Base-by-base conservation (phyloP, 164 flowering plant species). In the Nelumbo lutea region DNA sequence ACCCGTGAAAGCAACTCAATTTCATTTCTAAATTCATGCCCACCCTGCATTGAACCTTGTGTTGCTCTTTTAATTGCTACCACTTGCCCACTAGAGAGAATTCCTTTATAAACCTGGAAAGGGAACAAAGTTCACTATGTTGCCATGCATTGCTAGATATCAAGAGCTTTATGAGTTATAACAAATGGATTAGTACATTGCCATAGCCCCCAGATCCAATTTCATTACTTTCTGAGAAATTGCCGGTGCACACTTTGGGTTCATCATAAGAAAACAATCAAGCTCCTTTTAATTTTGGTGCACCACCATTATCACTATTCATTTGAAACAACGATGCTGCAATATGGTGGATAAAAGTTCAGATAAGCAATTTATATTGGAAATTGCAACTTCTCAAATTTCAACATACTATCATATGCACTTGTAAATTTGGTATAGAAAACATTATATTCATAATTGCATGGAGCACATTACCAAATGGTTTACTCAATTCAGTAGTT, bases 1-100 rank as follows among this genome's bases (percentile, higher is more conserved):
- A 83, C 81, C 13, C 84, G 75, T 5, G 87, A 79, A 14, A 81
- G 80, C n/a, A 83, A 80, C 68, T 83, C 86, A 56, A 83, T 77
- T 74, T 83, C 86, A 40, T 79, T 81, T 65, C 77, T 83, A 73
- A 83, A 83, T 71, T 83, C 86, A 38, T 61, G 75, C 4, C 69
- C 79, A 41, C 84, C 86, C 66, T 83, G 84, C 73, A 73, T 77
- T 0, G 86, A 83, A 72, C 76, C 86, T 76, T 70, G 81, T 44
- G 68, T 71, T 50, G 85, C 84, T 73, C 84, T 65, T 72, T 84
- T 84, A 47, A 84, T 79, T 45, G 86, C 86, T 58, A 81, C 69
- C 43, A 77, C 42, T 52, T 68, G 58, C 38, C 86, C 86, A 68
- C 65, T 53, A 1, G 86, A 59, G 42, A 83, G 83, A 42, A 56